These are phyloP conservation scores for Mycena amicta DNA, from an alignment of 768 basidiomycete genomes.

Conservation along the genomic window DNA sequence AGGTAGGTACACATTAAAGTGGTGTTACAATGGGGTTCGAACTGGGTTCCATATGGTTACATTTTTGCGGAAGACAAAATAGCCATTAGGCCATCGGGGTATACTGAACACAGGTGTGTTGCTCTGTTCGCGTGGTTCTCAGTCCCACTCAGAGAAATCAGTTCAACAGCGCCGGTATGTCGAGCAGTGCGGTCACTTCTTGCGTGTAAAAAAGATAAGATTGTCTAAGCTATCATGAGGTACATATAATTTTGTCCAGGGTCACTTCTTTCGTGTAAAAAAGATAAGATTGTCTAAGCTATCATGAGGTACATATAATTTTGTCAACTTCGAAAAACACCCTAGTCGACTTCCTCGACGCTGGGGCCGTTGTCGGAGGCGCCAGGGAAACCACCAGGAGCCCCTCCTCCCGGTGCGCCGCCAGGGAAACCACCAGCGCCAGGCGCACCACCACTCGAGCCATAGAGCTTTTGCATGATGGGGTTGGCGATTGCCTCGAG, in stretches of 20 bases:
- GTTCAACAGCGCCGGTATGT: too few relatives aligned
- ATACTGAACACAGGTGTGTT: too few relatives aligned
- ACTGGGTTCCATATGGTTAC: too few relatives aligned
- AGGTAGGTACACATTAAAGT: too few relatives aligned
- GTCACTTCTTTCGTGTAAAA: too few relatives aligned
- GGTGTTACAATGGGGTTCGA: too few relatives aligned
- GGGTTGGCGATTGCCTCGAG: constrained; percentile 81
- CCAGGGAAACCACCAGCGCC: constrained; percentile 54
- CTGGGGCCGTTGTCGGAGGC: constrained; percentile 82
- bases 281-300: background rate
- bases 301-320: constrained; percentile 10
- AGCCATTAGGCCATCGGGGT: too few relatives aligned
- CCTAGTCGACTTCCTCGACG: constrained; percentile 89
- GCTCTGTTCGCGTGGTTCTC: too few relatives aligned
- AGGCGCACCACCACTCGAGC: constrained; percentile 64
- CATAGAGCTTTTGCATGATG: constrained; percentile 76
- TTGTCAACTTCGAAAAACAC: constrained; percentile 20
- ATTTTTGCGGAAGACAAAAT: too few relatives aligned
- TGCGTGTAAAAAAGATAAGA: constrained; percentile 45
- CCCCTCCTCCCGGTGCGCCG: constrained; percentile 76
- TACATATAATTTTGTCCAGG: constrained; percentile 10
- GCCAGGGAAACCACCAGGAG: too few relatives aligned
- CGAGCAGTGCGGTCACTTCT: too few relatives aligned
- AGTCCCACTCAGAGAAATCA: too few relatives aligned
- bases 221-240: background rate